Base-by-base conservation (phyloP, 805 yeast species). In the Clavispora carvajalis region DNA sequence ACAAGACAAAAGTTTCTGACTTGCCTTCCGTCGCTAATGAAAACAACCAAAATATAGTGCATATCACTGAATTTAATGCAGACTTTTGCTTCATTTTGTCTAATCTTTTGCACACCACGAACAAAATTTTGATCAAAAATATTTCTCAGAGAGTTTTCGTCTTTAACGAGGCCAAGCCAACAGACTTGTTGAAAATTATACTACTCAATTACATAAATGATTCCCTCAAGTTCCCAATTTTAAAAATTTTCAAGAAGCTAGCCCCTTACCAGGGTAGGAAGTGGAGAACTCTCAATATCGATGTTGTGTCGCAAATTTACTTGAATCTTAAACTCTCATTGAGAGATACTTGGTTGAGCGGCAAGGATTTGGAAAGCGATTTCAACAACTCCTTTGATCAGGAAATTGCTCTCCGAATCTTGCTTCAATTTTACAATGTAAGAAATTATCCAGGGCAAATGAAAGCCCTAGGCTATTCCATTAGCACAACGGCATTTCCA, bases 231-330 rank as follows among this genome's bases (percentile, higher is more conserved):
- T 68, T 68, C 37, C 90, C 95, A 1, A 79, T 85, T 3, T 65
- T 90, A 52, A 81, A 80, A 53, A 74, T 85, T 1, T 67, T 90
- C 44, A 89, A 86, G 58, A 80, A 85, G 46, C 73, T 89, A 37
- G 80, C 89, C 1, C 96, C 97, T 0, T 87, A 83, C 62, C 90
- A 87, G 53, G 96, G 96, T 15, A 80, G 93, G 44, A 89, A 90
- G 60, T 91, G 99, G 99, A 81, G 89, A 51, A 77, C 89, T 11
- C 77, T 80, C 47, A 93, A 91, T 57, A 91, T 93, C 97, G 96
- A 90, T 49, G 69, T 93, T 34, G 85, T 91, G 4, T 87, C 96
- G 0, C 81, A 86, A 45, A 89, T 91, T 2, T 91, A 85, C 53
- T 58, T 93, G 21, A 80, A 88, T 55, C 77, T 86, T 52, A 77